Percentiles rank a stretch among this genome's conserved stretches.
These are phyloP conservation scores for Penicillium vulpinum DNA, from an alignment of 2,329 filamentous ascomycete genomes.

Conservation along the genomic window DNA sequence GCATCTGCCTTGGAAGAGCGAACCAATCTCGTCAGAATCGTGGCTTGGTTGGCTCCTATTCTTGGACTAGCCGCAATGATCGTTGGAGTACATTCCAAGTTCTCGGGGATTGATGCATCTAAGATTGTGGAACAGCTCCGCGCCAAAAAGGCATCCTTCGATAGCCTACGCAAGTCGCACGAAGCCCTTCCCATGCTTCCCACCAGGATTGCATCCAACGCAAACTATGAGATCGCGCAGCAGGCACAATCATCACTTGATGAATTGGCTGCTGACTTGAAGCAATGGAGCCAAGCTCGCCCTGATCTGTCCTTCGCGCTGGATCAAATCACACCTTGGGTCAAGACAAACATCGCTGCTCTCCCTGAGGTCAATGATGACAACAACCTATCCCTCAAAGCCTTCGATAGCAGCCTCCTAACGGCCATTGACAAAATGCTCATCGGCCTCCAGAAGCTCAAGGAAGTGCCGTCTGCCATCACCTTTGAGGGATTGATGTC, in stretches of 20 bases:
- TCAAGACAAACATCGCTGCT: constrained; percentile 37
- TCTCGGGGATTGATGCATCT: constrained; percentile 57
- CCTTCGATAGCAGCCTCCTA: constrained; percentile 61
- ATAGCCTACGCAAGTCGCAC: constrained; percentile 46
- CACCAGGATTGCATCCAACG: constrained; percentile 44
- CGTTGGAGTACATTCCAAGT: constrained; percentile 65
- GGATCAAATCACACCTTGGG: constrained; percentile 67
- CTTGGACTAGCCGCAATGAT: constrained; percentile 63
- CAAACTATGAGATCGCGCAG: constrained; percentile 31
- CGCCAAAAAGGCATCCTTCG: constrained; percentile 54
- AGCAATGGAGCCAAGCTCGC: constrained; percentile 46
- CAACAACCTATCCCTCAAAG: constrained; percentile 35
- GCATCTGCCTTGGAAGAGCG: constrained; percentile 18
- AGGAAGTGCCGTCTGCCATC: constrained; percentile 57
- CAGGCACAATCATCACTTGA: constrained; percentile 30
- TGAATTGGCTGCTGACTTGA: constrained; percentile 44
- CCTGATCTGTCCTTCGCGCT: constrained; percentile 66
- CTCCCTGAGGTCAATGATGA: constrained; percentile 14
- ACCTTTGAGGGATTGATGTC: constrained; percentile 66
- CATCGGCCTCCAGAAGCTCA: constrained; percentile 71
- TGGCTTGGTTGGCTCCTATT: constrained; percentile 68
- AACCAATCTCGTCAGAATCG: constrained; percentile 29
- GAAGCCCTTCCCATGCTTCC: constrained; percentile 54
- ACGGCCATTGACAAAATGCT: constrained; percentile 72
- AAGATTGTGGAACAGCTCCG: constrained; percentile 49